Evolutionary conservation across 345 rosid genomes (phyloP), one percentile per base, ranked within the genome.

Genomic region (Salix udensis): DNA sequence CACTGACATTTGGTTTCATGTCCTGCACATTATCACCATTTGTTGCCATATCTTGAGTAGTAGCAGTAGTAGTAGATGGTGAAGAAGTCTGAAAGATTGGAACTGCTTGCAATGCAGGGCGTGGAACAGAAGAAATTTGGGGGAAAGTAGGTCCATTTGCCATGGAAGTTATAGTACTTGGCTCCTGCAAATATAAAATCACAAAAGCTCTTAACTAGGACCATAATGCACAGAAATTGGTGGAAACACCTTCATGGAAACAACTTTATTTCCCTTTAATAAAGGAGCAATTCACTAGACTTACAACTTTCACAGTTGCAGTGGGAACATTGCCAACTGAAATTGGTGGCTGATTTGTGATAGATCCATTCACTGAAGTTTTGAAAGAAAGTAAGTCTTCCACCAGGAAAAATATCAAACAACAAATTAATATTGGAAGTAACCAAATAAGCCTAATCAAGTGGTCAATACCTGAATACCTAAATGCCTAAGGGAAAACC

Each of bases 271-370:
- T 75, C 50, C 48, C 53, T 70, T 37, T 65, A 65, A 65, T 40
- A 55, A 23, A 71, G 65, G 26, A 72, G 70, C 53, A 68, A 65
- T 71, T 73, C 61, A 64, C 53, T 44, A 79, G 69, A 78, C 98
- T 88, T 87, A 93, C 98, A 77, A 91, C 92, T 95, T 95, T 95
- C 77, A 93, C 94, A 75, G 91, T 91, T 73, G 97, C 90, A 67
- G 88, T 77, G 24, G 98, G 93, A 74, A 86, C 88, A 84, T 84
- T 88, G 77, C 89, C 97, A 70, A 55, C 93, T 71, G 97, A 86
- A 83, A 88, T 82, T 74, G 93, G 80, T 80, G 86, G 94, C 70
- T 91, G 88, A 80, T 77, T 93, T 82, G 85, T 75, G 58, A 86
- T 65, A 77, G 91, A 74, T 79, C 97, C 97, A 84, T 87, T 91